Evolutionary conservation across 305 asterid genomes (phyloP), one percentile per base, ranked within the genome.

Genomic region (Petunia hybrid): DNA sequence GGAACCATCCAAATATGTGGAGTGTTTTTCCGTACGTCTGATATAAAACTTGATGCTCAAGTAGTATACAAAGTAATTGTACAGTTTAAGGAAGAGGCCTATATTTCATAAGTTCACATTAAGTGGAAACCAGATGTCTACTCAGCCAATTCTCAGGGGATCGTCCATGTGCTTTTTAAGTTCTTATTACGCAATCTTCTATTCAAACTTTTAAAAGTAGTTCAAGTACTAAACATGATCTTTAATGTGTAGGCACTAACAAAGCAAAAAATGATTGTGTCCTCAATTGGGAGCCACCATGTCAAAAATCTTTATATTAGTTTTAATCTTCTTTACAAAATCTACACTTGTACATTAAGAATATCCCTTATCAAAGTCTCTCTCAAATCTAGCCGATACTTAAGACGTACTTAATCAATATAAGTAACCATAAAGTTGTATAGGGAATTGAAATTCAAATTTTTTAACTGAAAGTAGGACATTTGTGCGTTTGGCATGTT

Each of bases 151-250:
- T 46, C 46, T 71, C 36, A 5, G 1, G 61, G 45, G 43, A 46
- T 71, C 3, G 13, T 12, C 43, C 77, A 71, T 71, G 77, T 46
- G 43, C 77, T 48, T 31, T 0, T 71, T 22, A 71, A 57, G 77
- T 71, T 71, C 31, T 53, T 46, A n/a, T 56, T 46, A 46, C 42
- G 61, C 77, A 31, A 71, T 46, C 43, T 12, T 39, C 22, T 39
- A 64, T 36, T 46, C 31, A 2, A 45, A 31, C 57, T 69, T 43
- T 13, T 1, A 22, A 9, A 43, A 69, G 16, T 69, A 8, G 16
- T 16, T 51, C 8, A 51, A 8, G 43, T 65, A 16, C 51, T 66
- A 66, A 8, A 68, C 56, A 3, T 42, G 75, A 67, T 69, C 40
- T 16, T 35, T 45, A 9, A 7, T 42, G 55, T 67, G 74, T 67